Base-by-base conservation (phyloP, 2,329 filamentous ascomycete genomes). In the Pyrenophora seminiperda region DNA sequence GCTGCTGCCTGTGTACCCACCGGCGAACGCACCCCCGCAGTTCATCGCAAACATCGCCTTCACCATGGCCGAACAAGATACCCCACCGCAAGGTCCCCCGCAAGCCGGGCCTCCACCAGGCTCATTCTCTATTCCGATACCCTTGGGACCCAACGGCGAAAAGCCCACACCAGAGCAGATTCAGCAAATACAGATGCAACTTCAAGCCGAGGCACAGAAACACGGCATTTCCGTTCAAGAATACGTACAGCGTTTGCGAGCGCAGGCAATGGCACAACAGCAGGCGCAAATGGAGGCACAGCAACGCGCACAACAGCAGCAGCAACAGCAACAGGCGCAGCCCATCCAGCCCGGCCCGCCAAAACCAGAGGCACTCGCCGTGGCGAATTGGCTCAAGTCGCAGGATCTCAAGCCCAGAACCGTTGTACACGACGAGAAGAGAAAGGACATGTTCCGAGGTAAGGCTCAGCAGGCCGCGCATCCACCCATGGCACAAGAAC, bases 401-500 rank as follows among this genome's bases (percentile, higher is more conserved):
- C 92, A 97, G 76, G 84, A 94, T 52, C 77, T 99, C 59, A 99
- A 99, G 82, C 82, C 84, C 14, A 83, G 94, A 57, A 97, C 92
- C 14, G 93, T 90, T 72, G 95, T 99, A 58, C 83, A 97, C 59
- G 92, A 97, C 61, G 94, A 94, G 66, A 92, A 97, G 81, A 85
- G 94, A 67, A 97, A 96, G 77, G 93, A 99, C 61, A 95, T 99
- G 90, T 97, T 99, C 76, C 89, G 88, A 81, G 91, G 91, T 93
- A 79, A 79, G 14, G 27, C 19, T 40, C 46, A 31, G 10, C 1
- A 10, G 9, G 30, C 15, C 13, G 2, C 2, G 6, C 24, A 29
- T 29, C n/a, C 18, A 10, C 4, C 10, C 13, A 14, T 20, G 3
- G 13, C 34, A 17, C 38, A n/a, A n/a, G n/a, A n/a, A n/a, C n/a